Percentiles rank a stretch among this genome's conserved stretches.
Evolutionary conservation across 1,139 yeast genomes (phyloP).

Genomic region (Spathaspora sp.): DNA sequence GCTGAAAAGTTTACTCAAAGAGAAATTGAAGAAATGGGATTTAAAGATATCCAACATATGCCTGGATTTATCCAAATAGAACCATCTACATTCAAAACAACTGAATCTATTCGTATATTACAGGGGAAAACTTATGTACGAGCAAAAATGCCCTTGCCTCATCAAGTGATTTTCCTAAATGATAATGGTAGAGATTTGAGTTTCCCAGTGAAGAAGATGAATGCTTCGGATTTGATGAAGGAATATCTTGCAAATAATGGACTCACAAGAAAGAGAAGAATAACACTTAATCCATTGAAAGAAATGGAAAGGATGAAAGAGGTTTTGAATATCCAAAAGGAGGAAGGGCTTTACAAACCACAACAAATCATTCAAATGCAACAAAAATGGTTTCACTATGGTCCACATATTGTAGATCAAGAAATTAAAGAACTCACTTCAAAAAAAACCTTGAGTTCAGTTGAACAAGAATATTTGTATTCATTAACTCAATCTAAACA

Average conservation of each 20-base stretch:
- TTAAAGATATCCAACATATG: conserved; percentile 15
- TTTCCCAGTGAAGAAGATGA: conserved; percentile 6
- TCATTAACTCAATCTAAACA: conserved; percentile 6
- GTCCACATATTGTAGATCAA: conserved; percentile 3
- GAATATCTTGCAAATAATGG: background rate
- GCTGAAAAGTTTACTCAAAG: conserved; percentile 16
- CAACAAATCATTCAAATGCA: conserved; percentile 7
- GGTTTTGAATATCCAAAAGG: background rate
- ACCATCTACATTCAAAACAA: conserved; percentile 16
- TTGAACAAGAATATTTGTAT: conserved; percentile 8
- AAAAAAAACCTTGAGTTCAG: background rate
- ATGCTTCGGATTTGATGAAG: background rate
- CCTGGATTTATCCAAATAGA: conserved; percentile 20
- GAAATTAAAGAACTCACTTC: background rate
- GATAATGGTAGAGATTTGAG: conserved; percentile 18
- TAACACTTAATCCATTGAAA: conserved; percentile 13
- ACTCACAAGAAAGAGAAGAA: background rate
- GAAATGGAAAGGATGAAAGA: conserved; percentile 10
- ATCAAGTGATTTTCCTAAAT: conserved; percentile 21
- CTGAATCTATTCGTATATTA: conserved; percentile 20
- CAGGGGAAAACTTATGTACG: conserved; percentile 24
- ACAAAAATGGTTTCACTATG: conserved; percentile 6
- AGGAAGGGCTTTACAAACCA: conserved; percentile 5
- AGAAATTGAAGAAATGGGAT: conserved; percentile 17
- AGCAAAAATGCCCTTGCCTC: conserved; percentile 22